Base-by-base conservation (phyloP, 768 basidiomycete genomes). In the Symmetrospora coprosmae region DNA sequence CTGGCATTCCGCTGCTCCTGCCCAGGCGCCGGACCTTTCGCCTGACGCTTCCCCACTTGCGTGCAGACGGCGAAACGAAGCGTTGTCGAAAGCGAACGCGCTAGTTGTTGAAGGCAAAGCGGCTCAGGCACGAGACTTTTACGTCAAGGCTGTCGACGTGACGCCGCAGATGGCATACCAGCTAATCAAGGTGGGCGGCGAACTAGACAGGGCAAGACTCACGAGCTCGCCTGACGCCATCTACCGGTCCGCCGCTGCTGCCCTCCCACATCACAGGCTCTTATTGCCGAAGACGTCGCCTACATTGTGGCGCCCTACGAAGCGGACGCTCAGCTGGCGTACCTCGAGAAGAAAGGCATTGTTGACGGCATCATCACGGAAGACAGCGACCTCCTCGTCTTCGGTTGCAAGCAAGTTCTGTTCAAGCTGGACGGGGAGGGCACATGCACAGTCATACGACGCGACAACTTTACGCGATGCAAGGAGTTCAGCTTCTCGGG, bases 221-320 rank as follows among this genome's bases (percentile, higher is more conserved):
- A 4, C 28, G 35, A 2, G 5, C 11, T 55, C 16, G 1, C 46
- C 53, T 34, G 4, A 13, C 14, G 45, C 39, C n/a, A n/a, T n/a
- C n/a, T n/a, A n/a, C n/a, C n/a, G n/a, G n/a, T n/a, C n/a, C n/a
- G n/a, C n/a, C 46, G 40, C 4, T 62, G 17, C 21, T 25, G 30
- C 16, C 38, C n/a, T 17, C 19, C 40, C 34, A 56, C 30, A 48
- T n/a, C 59, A 9, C 65, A 97, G 91, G 91, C 86, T 11, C 76
- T 99, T 31, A 79, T 79, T 47, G 86, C 84, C 11, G 91, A 94
- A 69, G 73, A 75, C 17, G 79, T 97, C 7, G 71, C 78, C 19
- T 94, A 92, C 70, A 76, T 97, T 37, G 94, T 97, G 17, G 92
- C 94, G 3, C 94, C 94, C 0, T 99, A 97, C 72, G 94, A 99